These are phyloP conservation scores for Earliella scabrosa DNA, from an alignment of 1,284 basidiomycete genomes.

Conservation along the genomic window DNA sequence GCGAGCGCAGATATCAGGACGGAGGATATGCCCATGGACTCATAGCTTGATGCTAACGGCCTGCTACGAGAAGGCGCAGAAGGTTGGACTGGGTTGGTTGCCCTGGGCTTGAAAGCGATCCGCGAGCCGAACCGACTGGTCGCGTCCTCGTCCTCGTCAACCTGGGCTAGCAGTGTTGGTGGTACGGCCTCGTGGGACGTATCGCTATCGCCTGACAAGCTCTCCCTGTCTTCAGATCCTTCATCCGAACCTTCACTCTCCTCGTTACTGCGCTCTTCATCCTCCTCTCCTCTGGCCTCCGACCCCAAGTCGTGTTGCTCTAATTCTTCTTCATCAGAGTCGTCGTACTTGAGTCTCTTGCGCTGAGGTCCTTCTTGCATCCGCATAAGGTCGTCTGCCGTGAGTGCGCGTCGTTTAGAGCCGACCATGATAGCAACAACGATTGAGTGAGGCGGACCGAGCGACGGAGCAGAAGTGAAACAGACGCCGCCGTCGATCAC, in stretches of 20 bases:
- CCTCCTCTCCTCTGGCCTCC: conserved; percentile 1
- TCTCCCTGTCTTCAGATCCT: conserved; percentile 8
- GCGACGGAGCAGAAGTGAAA: too few species aligned
- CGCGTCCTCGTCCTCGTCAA: conserved; percentile 14
- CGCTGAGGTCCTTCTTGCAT: conserved; percentile 38
- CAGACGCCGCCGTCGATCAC: conserved; percentile 8
- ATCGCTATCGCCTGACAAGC: conserved; percentile 3
- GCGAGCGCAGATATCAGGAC: conserved; percentile 74
- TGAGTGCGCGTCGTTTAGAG: conserved; percentile 33
- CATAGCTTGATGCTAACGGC: conserved; percentile 51
- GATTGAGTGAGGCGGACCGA: too few species aligned
- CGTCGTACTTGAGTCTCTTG: conserved; percentile 30
- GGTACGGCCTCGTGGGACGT: background rate
- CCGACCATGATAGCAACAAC: conserved; percentile 24
- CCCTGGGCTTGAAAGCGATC: conserved; percentile 27
- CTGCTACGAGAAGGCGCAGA: conserved; percentile 14
- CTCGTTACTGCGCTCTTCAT: conserved; percentile 15
- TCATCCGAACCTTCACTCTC: conserved; percentile 14
- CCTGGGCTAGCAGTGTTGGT: background rate
- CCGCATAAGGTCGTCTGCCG: conserved; percentile 43
- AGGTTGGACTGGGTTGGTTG: conserved; percentile 7
- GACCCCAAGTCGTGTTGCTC: conserved; percentile 15
- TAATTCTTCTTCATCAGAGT: conserved; percentile 18
- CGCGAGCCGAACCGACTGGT: conserved; percentile 29
- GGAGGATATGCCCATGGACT: conserved; percentile 75